Evolutionary conservation across 139 green algal species (phyloP).

Genomic region (Edaphochlamys debaryana): DNA sequence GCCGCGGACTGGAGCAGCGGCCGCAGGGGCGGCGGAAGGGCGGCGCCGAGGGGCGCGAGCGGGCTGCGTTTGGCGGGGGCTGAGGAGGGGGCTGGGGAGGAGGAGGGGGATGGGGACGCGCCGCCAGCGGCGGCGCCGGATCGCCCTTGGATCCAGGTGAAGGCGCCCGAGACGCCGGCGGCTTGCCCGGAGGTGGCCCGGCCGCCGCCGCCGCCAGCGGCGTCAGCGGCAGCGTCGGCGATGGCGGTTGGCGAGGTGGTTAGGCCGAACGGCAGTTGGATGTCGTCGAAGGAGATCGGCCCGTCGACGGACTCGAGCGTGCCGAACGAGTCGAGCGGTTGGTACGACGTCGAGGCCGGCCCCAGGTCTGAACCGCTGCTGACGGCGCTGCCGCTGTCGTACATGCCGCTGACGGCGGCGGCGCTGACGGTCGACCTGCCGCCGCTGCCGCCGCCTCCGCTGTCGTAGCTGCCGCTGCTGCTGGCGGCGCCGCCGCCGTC

Average conservation of each 20-base stretch:
- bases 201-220: no score
- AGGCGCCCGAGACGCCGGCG: background rate
- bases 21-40: background rate
- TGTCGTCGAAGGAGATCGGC: background rate
- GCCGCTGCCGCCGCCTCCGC: background rate
- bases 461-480: background rate
- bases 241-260: no score
- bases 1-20: background rate
- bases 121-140: background rate
- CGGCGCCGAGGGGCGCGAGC: no score
- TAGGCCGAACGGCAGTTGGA: background rate
- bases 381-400: background rate
- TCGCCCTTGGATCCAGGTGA: background rate
- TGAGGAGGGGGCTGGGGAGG: background rate
- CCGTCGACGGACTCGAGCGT: conserved; percentile 29
- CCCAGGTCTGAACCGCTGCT: background rate
- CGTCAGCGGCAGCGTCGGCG: no score
- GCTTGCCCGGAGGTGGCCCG: no score
- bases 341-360: no score
- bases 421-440: no score
- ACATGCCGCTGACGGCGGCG: background rate
- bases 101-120: background rate
- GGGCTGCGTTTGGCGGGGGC: no score
- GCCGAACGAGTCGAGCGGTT: background rate
- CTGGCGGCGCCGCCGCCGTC: background rate